phyloP scores from a whole-genome alignment of 2,329 filamentous ascomycete genomes.

The Ophiostoma sp. region DNA sequence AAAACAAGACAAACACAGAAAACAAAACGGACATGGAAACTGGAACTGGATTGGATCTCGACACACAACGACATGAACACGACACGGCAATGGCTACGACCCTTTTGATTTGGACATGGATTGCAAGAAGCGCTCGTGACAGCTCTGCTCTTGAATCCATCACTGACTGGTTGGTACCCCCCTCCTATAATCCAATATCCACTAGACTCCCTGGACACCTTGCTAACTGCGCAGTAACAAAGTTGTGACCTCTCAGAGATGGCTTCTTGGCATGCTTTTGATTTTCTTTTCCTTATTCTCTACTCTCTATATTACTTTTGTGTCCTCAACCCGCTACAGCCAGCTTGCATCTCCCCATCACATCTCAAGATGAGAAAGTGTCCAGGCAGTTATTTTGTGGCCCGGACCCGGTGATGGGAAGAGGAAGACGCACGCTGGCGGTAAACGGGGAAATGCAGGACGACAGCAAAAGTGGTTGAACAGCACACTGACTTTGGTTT shows the following conservation, averaged over 20 bases:
- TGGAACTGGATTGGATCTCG: constrained; percentile 5
- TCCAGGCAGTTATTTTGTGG: not conserved
- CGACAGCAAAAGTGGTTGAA: constrained; percentile 40
- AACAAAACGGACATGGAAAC: constrained; percentile 4
- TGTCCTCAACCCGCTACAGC: not conserved
- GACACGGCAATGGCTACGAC: not conserved
- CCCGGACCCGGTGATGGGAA: not conserved
- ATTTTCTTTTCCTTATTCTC: constrained; percentile 20
- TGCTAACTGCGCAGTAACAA: constrained; percentile 5
- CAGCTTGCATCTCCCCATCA: not conserved
- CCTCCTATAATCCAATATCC: too few species aligned
- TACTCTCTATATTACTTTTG: not conserved
- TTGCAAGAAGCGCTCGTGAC: constrained; percentile 14
- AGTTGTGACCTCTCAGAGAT: constrained; percentile 2
- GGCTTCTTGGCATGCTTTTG: constrained; percentile 26
- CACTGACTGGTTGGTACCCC: not conserved
- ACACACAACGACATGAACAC: not conserved
- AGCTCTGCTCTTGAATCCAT: constrained; percentile 4
- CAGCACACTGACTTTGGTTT: constrained; percentile 48
- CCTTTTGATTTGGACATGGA: not conserved
- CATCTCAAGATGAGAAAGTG: not conserved
- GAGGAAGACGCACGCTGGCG: not conserved
- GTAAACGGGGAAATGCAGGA: constrained; percentile 19
- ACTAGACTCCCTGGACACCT: not conserved
- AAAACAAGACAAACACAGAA: constrained; percentile 7